A percentile compares a stretch with the other conserved stretches of the same genome.
Conservation (phyloP, 768 basidiomycete genomes). For the Mycena sanguinolenta region DNA sequence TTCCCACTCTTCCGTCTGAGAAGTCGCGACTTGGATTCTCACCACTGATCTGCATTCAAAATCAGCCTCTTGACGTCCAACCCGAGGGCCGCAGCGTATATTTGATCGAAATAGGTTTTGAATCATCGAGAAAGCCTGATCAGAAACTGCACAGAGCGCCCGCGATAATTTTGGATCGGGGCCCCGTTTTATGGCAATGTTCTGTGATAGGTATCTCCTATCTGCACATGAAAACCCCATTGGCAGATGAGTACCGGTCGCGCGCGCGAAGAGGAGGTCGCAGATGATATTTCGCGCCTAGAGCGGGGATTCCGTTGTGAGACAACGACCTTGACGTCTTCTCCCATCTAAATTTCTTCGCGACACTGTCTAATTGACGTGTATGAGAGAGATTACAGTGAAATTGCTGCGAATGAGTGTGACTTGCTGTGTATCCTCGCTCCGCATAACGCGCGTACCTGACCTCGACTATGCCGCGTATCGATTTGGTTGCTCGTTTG, state of each 20-base stretch:
- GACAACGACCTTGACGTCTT: background rate
- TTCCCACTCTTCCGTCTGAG: too few relatives aligned
- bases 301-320: background rate
- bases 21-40: too few relatives aligned
- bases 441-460: background rate
- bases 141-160: too few relatives aligned
- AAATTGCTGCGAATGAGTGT: background rate
- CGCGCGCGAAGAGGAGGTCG: too few relatives aligned
- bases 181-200: background rate
- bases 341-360: slow-evolving; percentile 26
- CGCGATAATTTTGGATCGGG: background rate
- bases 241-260: too few relatives aligned
- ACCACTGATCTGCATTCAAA: too few relatives aligned
- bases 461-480: background rate
- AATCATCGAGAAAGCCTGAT: too few relatives aligned
- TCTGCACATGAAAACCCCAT: background rate
- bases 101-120: too few relatives aligned
- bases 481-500: slow-evolving; percentile 14
- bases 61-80: too few relatives aligned
- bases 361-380: slow-evolving; percentile 13
- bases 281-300: slow-evolving; percentile 6
- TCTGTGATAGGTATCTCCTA: background rate
- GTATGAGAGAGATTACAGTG: background rate
- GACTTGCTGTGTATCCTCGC: background rate
- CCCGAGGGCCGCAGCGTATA: too few relatives aligned